phyloP scores from a whole-genome alignment of 2,329 filamentous ascomycete species.

The Diaporthe australafricana region DNA sequence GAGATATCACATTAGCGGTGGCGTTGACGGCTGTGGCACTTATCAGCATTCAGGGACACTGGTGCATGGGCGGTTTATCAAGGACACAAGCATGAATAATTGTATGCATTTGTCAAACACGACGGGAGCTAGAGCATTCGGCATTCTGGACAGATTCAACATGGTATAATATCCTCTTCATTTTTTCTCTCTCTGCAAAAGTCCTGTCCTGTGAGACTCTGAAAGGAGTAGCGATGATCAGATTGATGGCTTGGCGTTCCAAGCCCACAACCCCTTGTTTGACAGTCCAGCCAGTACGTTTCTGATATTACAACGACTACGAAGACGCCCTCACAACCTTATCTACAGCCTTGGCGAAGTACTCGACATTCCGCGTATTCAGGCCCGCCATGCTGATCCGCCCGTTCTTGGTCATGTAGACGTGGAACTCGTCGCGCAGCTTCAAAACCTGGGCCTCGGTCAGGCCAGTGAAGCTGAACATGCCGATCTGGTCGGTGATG shows the following conservation, averaged over 20 bases:
- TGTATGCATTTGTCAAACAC: slow-evolving; percentile 5
- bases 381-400: slow-evolving; percentile 98
- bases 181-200: too few species aligned
- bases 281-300: too few species aligned
- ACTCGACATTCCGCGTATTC: slow-evolving; percentile 91
- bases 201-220: background rate
- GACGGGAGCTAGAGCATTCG: background rate
- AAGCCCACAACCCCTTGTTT: background rate
- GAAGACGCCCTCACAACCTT: slow-evolving; percentile 75
- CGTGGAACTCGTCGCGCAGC: slow-evolving; percentile 76
- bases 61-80: background rate
- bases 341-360: slow-evolving; percentile 90
- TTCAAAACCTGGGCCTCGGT: slow-evolving; percentile 78
- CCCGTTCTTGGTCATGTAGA: slow-evolving; percentile 98
- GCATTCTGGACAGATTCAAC: background rate
- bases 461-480: slow-evolving; percentile 96
- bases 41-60: background rate
- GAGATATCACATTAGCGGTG: slow-evolving; percentile 10
- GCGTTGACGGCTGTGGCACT: slow-evolving; percentile 13
- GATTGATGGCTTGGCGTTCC: background rate
- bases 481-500: slow-evolving; percentile 98
- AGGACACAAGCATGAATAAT: slow-evolving; percentile 11
- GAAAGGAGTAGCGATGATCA: background rate
- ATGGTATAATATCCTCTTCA: background rate
- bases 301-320: slow-evolving; percentile 33